Evolutionary conservation across 257 asterid genomes (phyloP), one percentile per base, ranked within the genome.

Genomic region (Coffea eugenioides): DNA sequence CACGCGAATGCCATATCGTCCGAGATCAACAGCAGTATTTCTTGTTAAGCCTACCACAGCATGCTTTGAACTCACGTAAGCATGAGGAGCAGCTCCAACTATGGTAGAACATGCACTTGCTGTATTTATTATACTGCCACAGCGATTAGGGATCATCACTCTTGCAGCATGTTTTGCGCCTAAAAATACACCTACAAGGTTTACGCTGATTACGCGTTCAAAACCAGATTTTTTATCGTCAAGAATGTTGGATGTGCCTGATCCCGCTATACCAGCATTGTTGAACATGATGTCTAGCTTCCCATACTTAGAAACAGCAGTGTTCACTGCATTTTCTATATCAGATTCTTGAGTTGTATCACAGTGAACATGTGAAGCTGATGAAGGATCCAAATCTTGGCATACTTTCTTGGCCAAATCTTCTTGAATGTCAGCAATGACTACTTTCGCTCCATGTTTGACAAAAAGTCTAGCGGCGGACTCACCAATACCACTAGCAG

Each of bases 1-100:
- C 1, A 81, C 87, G 0, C 88, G 87, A 15, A 88, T 78, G 1
- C 87, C 86, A 34, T 86, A 76, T 3, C 64, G 41, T 3, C 87
- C 87, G 2, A 88, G 87, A 77, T 86, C 91, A 20, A 82, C 78
- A 0, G 87, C 91, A 0, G 74, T 56, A 54, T 77, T 82, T 48
- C 36, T 88, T 12, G 79, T 77, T 0, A 86, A 83, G 74, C 91
- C 91, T 27, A 79, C 68, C 66, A 86, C 54, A 13, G 80, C 86
- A 3, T 78, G 87, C 77, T 86, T 88, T n/a, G 89, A 81, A 39
- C 80, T 75, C 3, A 83, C 77, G 46, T 85, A 85, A 0, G 85
- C 82, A 61, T 88, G 83, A 14, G 87, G 11, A 23, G 70, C 76
- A 6, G 0, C 27, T 12, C 88, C 88, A 11, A 86, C 91, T 2